Conservation (phyloP, 768 basidiomycete genomes). For the Coprinopsis cinerea region DNA sequence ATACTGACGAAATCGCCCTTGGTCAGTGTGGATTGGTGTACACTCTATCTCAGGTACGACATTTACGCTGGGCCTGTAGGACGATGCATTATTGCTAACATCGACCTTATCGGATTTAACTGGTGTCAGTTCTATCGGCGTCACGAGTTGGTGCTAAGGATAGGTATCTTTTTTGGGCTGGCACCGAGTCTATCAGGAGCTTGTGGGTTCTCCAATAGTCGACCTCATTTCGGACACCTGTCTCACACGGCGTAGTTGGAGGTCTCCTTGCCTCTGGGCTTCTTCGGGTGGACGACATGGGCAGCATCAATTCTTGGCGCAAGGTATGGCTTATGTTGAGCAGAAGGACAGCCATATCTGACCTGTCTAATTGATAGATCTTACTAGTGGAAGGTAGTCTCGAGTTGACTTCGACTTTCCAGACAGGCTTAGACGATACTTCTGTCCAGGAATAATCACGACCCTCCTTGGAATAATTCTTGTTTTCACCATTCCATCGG, state of each 20-base stretch:
- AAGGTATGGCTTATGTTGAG: conserved; percentile 14
- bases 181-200: conserved; percentile 30
- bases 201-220: conserved; percentile 19
- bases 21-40: conserved; percentile 38
- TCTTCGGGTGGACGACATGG: conserved; percentile 24
- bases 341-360: not conserved
- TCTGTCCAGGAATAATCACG: not conserved
- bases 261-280: conserved; percentile 34
- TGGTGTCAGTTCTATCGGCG: conserved; percentile 28
- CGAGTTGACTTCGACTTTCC: not conserved
- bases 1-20: too few species aligned
- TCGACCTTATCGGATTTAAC: too few species aligned
- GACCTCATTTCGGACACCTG: not conserved
- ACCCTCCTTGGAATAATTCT: conserved; percentile 15
- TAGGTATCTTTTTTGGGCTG: conserved; percentile 31
- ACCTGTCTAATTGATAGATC: conserved; percentile 19
- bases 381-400: conserved; percentile 35
- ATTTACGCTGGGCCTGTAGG: too few species aligned
- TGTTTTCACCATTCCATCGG: conserved; percentile 20
- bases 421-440: not conserved
- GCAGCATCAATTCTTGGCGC: conserved; percentile 27
- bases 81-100: too few species aligned
- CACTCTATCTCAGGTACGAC: conserved; percentile 29
- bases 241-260: conserved; percentile 22
- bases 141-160: conserved; percentile 27